A percentile compares a stretch with the other conserved stretches of the same genome.
phyloP scores from a whole-genome alignment of 2,329 filamentous ascomycete genomes.

The Cladosporium colombiae region DNA sequence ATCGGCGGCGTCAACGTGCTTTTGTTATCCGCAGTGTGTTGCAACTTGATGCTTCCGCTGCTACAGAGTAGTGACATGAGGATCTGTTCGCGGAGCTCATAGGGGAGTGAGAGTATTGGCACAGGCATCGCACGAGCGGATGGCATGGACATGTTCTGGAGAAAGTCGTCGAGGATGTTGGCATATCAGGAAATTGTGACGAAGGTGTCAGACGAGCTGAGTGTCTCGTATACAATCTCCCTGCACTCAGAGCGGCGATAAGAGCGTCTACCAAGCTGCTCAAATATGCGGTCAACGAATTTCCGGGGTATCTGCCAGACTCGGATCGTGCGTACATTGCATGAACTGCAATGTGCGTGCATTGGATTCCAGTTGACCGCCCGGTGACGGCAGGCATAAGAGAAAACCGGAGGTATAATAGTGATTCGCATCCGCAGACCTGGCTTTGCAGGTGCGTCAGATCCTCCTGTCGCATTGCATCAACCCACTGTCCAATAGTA shows the following conservation, averaged over 20 bases:
- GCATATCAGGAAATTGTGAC: not conserved
- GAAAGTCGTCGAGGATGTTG: not conserved
- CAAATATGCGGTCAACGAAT: no score
- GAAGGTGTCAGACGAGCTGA: not conserved
- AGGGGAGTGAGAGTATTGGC: constrained; percentile 23
- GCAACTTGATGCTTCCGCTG: constrained; percentile 26
- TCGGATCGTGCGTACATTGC: not conserved
- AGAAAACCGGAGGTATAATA: constrained; percentile 24
- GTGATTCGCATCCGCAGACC: no score
- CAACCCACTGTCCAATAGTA: no score
- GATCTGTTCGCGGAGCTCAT: constrained; percentile 26
- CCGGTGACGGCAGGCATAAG: not conserved
- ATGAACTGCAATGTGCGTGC: not conserved
- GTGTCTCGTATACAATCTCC: no score
- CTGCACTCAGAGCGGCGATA: no score
- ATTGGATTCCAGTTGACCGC: not conserved
- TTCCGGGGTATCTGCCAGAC: no score
- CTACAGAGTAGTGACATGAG: constrained; percentile 22
- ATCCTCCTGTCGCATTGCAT: no score
- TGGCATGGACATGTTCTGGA: not conserved
- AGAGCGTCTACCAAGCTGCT: no score
- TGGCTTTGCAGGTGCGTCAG: no score
- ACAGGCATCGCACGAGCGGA: not conserved
- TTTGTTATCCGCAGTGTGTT: constrained; percentile 21
- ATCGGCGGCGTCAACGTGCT: constrained; percentile 24